phyloP scores from a whole-genome alignment of 345 rosid genomes.

The Citrus mangshanensis region DNA sequence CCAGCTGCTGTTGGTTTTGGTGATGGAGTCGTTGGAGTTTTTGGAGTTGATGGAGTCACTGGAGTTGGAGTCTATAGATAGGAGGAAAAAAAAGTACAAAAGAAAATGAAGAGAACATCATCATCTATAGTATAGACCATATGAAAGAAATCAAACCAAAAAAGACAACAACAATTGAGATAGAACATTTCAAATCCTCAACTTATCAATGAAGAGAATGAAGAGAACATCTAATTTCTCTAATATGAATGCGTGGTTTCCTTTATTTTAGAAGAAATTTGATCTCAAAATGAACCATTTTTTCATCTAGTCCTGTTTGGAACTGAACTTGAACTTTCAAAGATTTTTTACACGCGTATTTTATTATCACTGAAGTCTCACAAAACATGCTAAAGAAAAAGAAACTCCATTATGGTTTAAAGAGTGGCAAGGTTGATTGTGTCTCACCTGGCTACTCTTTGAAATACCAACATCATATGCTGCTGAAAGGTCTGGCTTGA shows the following conservation, averaged over 20 bases:
- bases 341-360: neutral
- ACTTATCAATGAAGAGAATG: neutral
- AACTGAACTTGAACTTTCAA: too few relatives aligned
- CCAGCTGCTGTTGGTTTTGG: constrained; percentile 39
- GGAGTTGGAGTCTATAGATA: constrained; percentile 25
- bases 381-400: too few relatives aligned
- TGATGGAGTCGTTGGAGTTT: constrained; percentile 38
- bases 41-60: constrained; percentile 16
- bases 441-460: constrained; percentile 67
- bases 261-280: neutral
- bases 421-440: neutral
- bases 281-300: neutral
- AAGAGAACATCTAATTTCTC: neutral
- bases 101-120: neutral
- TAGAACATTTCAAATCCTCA: neutral
- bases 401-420: neutral
- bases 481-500: constrained; percentile 69
- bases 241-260: neutral
- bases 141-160: neutral
- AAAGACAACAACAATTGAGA: neutral
- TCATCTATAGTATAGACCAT: neutral
- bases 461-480: constrained; percentile 63
- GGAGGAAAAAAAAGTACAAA: neutral
- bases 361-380: neutral
- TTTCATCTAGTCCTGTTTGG: neutral